Evolutionary conservation across 257 asterid genomes (phyloP).

Genomic region (Solanum dulcamara): DNA sequence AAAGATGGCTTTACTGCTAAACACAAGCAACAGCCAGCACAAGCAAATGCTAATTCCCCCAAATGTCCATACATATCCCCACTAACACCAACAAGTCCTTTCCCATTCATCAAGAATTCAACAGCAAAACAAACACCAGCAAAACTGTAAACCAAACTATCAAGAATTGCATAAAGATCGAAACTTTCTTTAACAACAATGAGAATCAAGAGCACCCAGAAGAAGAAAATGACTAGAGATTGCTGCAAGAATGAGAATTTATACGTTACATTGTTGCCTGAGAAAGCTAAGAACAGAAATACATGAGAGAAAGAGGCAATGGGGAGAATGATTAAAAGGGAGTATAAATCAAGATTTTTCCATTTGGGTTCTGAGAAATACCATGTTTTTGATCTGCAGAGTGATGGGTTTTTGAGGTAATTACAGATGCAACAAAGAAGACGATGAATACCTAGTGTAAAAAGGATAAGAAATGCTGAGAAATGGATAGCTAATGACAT

Average conservation of each 20-base stretch:
- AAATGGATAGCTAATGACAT: slow-evolving; percentile 65
- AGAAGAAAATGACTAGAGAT: slow-evolving; percentile 43
- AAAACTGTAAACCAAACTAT: slow-evolving; percentile 33
- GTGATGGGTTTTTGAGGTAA: slow-evolving; percentile 58
- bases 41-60: slow-evolving; percentile 37
- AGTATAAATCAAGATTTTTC: slow-evolving; percentile 60
- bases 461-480: slow-evolving; percentile 55
- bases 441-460: slow-evolving; percentile 61
- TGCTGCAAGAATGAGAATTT: slow-evolving; percentile 64
- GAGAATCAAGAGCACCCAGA: slow-evolving; percentile 54
- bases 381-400: slow-evolving; percentile 58
- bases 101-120: slow-evolving; percentile 51
- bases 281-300: slow-evolving; percentile 42
- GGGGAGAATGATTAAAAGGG: slow-evolving; percentile 51
- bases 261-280: slow-evolving; percentile 36
- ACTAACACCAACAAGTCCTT: slow-evolving; percentile 49
- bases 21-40: slow-evolving; percentile 51
- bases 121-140: slow-evolving; percentile 45
- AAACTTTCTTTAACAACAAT: slow-evolving; percentile 38
- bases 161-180: slow-evolving; percentile 45
- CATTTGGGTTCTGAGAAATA: slow-evolving; percentile 64
- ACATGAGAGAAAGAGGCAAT: slow-evolving; percentile 46
- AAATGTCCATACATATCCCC: slow-evolving; percentile 37
- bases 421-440: slow-evolving; percentile 42
- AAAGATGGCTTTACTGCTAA: slow-evolving; percentile 48